Base-by-base conservation (phyloP, 176 grass and related monocot genomes). In the Oryza officinalis region DNA sequence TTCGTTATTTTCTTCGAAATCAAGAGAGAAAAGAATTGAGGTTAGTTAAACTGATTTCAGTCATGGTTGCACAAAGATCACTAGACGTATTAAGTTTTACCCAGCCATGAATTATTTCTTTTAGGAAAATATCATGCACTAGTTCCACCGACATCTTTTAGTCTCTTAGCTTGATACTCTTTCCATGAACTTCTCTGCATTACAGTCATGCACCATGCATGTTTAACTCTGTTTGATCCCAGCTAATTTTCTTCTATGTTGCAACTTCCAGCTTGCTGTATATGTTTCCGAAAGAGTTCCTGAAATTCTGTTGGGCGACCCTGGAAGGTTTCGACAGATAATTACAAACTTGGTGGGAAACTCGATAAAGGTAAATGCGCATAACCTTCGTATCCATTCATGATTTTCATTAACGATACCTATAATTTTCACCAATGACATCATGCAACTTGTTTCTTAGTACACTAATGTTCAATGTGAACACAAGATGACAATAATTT, bases 311-410 rank as follows among this genome's bases (percentile, higher is more conserved):
- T 78, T 94, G 91, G 96, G 96, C 27, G 96, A 99, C 88, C 96
- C 96, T 63, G 91, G 93, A 80, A 99, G 96, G 84, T 92, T 99
- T 86, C 86, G 93, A 33, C 96, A 96, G 77, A 99, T 99, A 94
- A 94, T 99, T 78, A 96, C 96, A 75, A 99, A 99, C 72, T 88
- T 99, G 79, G 93, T 96, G 52, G 93, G 96, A 22, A 99, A 99
- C 75, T 99, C 96, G 27, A 85, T 99, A 74, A 96, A 99, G 92
- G 95, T 94, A 91, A 85, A 81, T 43, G 9, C 76, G 28, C 70
- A 13, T 18, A 27, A 82, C 35, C 35, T 85, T 75, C 73, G 4
- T 22, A 82, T 49, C 47, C 63, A 63, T 27, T 27, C 27, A 82
- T 70, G 65, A 60, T 27, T 50, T 32, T 54, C 17, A 20, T 54